Conservation (phyloP, 352 stramenopile species). For the Globisporangium nunn region DNA sequence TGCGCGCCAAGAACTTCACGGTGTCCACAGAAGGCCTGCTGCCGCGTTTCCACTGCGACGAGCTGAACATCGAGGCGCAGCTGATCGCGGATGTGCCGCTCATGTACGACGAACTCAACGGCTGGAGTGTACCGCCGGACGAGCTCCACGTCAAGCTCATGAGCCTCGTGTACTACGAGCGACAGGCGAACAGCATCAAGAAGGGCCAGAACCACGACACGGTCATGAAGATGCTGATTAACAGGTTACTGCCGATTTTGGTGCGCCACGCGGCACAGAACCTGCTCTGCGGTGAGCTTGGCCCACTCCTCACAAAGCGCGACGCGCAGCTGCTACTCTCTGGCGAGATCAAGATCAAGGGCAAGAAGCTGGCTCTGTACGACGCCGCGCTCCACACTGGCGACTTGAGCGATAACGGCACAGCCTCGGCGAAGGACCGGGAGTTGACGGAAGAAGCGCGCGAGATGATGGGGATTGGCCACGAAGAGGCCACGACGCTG, state of each 20-base stretch:
- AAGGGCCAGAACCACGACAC: conserved; percentile 60
- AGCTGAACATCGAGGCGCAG: conserved; percentile 69
- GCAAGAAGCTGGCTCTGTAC: conserved; percentile 49
- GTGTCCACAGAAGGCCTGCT: conserved; percentile 54
- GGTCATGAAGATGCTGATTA: conserved; percentile 79
- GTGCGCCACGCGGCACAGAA: conserved; percentile 51
- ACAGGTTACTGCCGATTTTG: conserved; percentile 53
- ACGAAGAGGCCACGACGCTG: conserved; percentile 41
- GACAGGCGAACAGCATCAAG: conserved; percentile 45
- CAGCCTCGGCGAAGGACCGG: conserved; percentile 18
- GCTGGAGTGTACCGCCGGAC: conserved; percentile 55
- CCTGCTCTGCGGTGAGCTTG: conserved; percentile 56
- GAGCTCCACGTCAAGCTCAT: conserved; percentile 57
- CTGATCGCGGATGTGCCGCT: conserved; percentile 61
- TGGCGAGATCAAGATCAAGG: conserved; percentile 57
- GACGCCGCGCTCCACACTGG: conserved; percentile 34
- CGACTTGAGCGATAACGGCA: neutral
- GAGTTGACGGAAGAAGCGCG: conserved; percentile 36
- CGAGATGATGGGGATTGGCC: conserved; percentile 35
- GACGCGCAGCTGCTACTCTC: conserved; percentile 53
- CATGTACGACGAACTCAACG: conserved; percentile 44
- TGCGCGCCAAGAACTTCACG: conserved; percentile 60
- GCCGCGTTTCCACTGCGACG: conserved; percentile 69
- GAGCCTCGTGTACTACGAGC: conserved; percentile 72
- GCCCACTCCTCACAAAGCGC: conserved; percentile 39